Base-by-base conservation (phyloP, 495 filamentous ascomycete species). In the Beverwykella pulmonaria region DNA sequence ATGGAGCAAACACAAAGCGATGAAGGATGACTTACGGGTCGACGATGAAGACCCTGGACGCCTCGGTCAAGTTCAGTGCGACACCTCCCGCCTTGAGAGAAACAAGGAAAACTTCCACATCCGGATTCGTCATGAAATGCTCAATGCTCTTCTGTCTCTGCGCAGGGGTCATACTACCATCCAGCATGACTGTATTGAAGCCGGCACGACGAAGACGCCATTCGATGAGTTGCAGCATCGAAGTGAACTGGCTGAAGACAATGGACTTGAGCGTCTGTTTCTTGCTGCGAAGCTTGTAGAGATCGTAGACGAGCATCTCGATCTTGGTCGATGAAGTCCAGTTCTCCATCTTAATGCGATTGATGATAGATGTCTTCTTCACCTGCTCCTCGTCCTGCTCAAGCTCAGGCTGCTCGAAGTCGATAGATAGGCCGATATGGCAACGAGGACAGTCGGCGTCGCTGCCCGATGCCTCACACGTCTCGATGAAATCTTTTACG, bases 261-360 rank as follows among this genome's bases (percentile, higher is more conserved):
- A 90, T 90, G 2, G 90, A 94, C 77, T 98, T 98, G 70, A 90
- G 88, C 0, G 92, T 95, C 49, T 92, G 88, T 69, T 96, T 96
- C 76, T 93, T 90, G 56, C 86, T 93, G 64, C 94, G 83, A 57
- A 97, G 81, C 73, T 89, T 87, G 80, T 93, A 92, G 1, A 98
- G 85, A 67, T 97, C 92, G 67, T 97, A 93, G 15, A 98, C 87
- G 14, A 98, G 84, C 73, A 93, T 88, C 80, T 98, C 94, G 68
- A 98, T 98, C 79, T 98, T 98, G 48, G 93, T 96, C 2, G 92
- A 96, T 0, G 91, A 95, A 1, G 91, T 96, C 94, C 94, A 98
- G 68, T 96, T 87, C 67, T 93, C 90, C 93, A 97, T 97, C 72
- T 91, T 88, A 74, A 98, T 97, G 44, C 94, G 89, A 75, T 96